Evolutionary conservation across 2,329 filamentous ascomycete genomes (phyloP).

Genomic region (Aschersonia sp.): DNA sequence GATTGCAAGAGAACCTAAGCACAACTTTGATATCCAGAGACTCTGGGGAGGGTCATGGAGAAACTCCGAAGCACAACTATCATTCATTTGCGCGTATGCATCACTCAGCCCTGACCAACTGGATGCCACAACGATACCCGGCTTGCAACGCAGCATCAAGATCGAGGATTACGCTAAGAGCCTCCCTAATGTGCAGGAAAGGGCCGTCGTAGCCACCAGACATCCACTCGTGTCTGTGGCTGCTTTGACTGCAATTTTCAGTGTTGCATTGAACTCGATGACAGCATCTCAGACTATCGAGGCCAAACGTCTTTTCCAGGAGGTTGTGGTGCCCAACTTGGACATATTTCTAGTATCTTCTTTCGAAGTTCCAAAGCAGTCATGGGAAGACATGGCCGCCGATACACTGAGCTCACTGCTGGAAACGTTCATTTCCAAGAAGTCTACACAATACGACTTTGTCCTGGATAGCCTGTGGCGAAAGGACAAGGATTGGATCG

Average conservation of each 20-base stretch:
- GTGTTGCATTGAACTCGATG: slow-evolving; percentile 46
- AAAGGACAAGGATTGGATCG: slow-evolving; percentile 79
- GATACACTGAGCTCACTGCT: slow-evolving; percentile 68
- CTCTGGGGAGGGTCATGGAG: slow-evolving; percentile 89
- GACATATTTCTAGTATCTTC: slow-evolving; percentile 69
- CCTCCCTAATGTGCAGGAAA: slow-evolving; percentile 31
- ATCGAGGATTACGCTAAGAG: slow-evolving; percentile 39
- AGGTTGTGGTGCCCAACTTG: slow-evolving; percentile 57
- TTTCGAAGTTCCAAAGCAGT: slow-evolving; percentile 56
- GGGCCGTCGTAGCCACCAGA: slow-evolving; percentile 50
- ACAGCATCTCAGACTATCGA: slow-evolving; percentile 48
- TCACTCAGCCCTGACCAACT: slow-evolving; percentile 61
- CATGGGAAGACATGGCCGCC: slow-evolving; percentile 60
- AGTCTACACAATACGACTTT: slow-evolving; percentile 67
- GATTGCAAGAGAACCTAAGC: slow-evolving; percentile 41
- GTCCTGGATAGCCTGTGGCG: slow-evolving; percentile 87
- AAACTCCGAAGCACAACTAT: slow-evolving; percentile 74
- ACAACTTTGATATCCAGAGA: slow-evolving; percentile 63
- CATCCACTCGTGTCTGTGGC: slow-evolving; percentile 83
- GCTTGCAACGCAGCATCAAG: slow-evolving; percentile 65
- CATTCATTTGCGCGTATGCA: slow-evolving; percentile 82
- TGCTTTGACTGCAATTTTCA: slow-evolving; percentile 58
- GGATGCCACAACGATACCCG: slow-evolving; percentile 74
- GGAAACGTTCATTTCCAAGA: slow-evolving; percentile 69
- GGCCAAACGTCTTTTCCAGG: slow-evolving; percentile 51